Evolutionary conservation across 1,139 yeast species (phyloP), one percentile per base, ranked within the genome.

Genomic region (Lodderomyces margitis): DNA sequence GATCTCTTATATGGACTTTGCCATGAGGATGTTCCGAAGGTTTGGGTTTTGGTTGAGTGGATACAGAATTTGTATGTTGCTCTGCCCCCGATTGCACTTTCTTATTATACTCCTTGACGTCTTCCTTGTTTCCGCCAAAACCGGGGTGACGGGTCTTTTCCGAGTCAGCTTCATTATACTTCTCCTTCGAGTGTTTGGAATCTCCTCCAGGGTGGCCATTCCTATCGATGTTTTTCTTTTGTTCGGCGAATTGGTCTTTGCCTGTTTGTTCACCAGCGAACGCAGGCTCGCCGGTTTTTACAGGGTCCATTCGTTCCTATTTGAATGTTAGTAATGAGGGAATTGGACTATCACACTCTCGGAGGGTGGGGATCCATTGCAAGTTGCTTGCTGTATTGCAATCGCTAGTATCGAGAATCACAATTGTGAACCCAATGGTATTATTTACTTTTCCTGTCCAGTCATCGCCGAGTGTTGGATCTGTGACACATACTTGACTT

Each of bases 81-180:
- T 52, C 25, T 47, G 32, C 20, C 4, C 32, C 44, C 5, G 40
- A 53, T 9, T 53, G 50, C 11, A 51, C 59, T 34, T 56, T 41
- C 37, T 51, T 53, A 49, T 68, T 69, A 42, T 50, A 48, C 41
- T 66, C 61, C 41, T 66, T 57, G 17, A 67, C 65, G 38, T 67
- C 69, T 17, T 54, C 64, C 37, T 57, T 56, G 41, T 61, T 61
- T 31, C 59, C 34, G 25, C 27, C 31, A 17, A 25, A 21, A n/a
- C 37, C 32, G 19, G 32, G 19, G 16, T 28, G 32, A 15, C 12
- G 19, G 4, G 8, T 5, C 4, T 28, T 32, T 15, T 14, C 31
- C 17, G 31, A 27, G 16, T 28, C 19, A 28, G 16, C 4, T 4
- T 28, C 11, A 19, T 15, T 19, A 14, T 28, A 3, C 19, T 28